Evolutionary conservation across 1,139 yeast genomes (phyloP), one percentile per base, ranked within the genome.

Genomic region (Protomyces pachydermus): DNA sequence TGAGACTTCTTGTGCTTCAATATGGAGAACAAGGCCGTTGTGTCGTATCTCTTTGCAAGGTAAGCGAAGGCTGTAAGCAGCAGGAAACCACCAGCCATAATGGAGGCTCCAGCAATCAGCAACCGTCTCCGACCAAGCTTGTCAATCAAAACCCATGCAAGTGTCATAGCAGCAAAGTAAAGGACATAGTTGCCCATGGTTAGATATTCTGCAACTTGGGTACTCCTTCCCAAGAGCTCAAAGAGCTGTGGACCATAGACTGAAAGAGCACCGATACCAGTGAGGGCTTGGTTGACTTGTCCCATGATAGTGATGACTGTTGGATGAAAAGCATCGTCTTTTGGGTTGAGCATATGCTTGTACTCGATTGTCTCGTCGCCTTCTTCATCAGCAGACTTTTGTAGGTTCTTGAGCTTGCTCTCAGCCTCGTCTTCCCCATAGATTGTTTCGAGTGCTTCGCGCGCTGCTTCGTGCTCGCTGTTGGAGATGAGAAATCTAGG

Each of bases 271-370:
- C 62, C 62, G n/a, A 58, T 58, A 16, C 62, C 62, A 14, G 62
- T 58, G n/a, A 58, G 54, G 9, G 62, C 62, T 28, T 58, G 62
- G 12, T 58, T 58, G 56, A 58, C 42, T 42, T 58, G 62, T 1
- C 62, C 62, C 62, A 58, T 58, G 52, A 58, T 58, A 14, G 62
- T 58, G 14, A 58, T 52, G 34, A 58, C 56, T 3, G 62, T 58
- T 18, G 62, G 62, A 48, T 58, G 62, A 50, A 55, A 58, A 20
- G 56, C 42, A n/a, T 50, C 32, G 46, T 58, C 62, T 55, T 58
- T 58, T 16, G 62, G 62, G 25, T 58, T 58, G 35, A 58, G 62
- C 62, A 58, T 58, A 14, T 58, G 62, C 34, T 48, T 28, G 35
- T 58, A 58, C 3, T 45, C 54, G 18, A 58, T 52, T 9, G 51